Conservation (phyloP, 495 filamentous ascomycete genomes). For the Monascus purpureus region DNA sequence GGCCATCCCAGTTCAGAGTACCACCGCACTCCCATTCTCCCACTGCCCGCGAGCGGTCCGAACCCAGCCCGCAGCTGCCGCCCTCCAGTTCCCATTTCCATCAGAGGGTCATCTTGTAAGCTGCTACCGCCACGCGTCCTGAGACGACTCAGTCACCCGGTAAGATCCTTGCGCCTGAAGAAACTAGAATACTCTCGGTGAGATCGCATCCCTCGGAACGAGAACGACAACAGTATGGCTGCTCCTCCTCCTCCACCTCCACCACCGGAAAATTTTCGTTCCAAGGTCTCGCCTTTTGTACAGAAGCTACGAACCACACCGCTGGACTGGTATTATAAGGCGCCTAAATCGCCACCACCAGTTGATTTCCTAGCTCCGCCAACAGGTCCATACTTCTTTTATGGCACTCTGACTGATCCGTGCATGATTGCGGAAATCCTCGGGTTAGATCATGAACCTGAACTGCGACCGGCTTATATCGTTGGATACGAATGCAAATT, state of each 20-base stretch:
- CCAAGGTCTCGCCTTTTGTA: constrained; percentile 1
- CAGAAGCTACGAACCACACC: constrained; percentile 1
- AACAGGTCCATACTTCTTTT: constrained; percentile 20
- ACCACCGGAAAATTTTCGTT: neutral
- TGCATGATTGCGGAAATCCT: constrained; percentile 9
- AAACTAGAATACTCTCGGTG: too few species aligned
- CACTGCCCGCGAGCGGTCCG: too few species aligned
- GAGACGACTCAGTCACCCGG: too few species aligned
- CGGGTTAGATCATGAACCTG: constrained; percentile 4
- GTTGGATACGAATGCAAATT: constrained; percentile 9
- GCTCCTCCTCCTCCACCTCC: neutral
- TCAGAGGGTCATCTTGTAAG: too few species aligned
- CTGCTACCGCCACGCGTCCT: too few species aligned
- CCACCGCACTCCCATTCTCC: too few species aligned
- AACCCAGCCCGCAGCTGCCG: too few species aligned
- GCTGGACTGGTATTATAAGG: constrained; percentile 1
- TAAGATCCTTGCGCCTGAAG: too few species aligned
- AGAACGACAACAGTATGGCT: too few species aligned
- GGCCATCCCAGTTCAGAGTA: too few species aligned
- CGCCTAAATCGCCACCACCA: neutral
- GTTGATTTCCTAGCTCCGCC: constrained; percentile 4
- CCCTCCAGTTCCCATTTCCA: too few species aligned
- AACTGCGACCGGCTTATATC: constrained; percentile 6
- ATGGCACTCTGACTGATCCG: constrained; percentile 16
- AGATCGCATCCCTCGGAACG: too few species aligned